Percentiles rank a stretch among this genome's conserved stretches.
phyloP scores from a whole-genome alignment of 1,284 basidiomycete genomes.

The Pseudozyma tsukubaensis region DNA sequence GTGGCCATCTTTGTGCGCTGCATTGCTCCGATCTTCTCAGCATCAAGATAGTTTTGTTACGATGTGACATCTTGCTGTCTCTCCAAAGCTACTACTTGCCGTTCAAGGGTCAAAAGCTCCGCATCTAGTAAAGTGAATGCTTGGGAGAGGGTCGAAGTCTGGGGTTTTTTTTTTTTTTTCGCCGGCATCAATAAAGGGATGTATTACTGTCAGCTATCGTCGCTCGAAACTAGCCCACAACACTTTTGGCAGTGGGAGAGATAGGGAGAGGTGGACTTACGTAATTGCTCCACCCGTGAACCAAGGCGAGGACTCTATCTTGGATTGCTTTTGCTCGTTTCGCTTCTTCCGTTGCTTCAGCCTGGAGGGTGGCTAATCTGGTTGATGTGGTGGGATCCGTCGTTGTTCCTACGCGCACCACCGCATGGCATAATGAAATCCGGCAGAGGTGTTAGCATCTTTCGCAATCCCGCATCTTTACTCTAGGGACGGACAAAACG shows the following conservation, averaged over 20 bases:
- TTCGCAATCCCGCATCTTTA: no score
- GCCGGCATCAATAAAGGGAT: no score
- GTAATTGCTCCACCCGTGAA: conserved; percentile 12
- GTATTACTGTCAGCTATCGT: not conserved
- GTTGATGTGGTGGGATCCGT: not conserved
- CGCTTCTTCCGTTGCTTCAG: not conserved
- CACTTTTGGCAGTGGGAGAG: no score
- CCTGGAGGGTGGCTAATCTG: not conserved
- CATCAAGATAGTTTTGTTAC: not conserved
- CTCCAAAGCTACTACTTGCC: not conserved
- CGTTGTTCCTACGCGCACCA: not conserved
- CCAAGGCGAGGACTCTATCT: not conserved
- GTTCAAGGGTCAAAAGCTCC: conserved; percentile 11
- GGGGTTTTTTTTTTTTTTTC: no score
- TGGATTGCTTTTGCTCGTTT: not conserved
- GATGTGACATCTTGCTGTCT: not conserved
- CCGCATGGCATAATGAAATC: no score
- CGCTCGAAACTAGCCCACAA: no score
- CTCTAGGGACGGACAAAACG: not conserved
- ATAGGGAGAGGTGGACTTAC: conserved; percentile 3
- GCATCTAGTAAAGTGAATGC: conserved; percentile 18
- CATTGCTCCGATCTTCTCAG: no score
- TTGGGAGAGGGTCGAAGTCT: conserved; percentile 13
- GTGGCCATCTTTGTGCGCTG: no score
- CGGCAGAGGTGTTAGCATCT: not conserved